Evolutionary conservation across 2,329 filamentous ascomycete species (phyloP).

Genomic region (Fusarium transvaalense): DNA sequence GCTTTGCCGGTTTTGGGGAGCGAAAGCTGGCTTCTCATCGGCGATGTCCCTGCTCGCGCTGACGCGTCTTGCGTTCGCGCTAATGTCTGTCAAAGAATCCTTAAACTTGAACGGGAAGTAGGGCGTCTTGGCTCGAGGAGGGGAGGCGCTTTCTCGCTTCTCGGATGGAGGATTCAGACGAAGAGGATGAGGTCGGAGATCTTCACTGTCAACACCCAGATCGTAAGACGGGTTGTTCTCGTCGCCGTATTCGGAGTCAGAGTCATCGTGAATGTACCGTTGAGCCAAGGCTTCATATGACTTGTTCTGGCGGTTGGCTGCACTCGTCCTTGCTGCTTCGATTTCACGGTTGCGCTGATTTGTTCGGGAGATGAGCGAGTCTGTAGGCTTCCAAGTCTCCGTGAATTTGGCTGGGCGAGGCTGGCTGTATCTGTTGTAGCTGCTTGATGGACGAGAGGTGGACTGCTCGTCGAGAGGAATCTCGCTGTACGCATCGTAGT

Average conservation of each 20-base stretch:
- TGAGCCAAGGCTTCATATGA: conserved; percentile 63
- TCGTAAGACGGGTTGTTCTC: conserved; percentile 52
- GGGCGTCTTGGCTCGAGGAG: conserved; percentile 37
- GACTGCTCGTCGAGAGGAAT: conserved; percentile 60
- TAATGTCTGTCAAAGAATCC: conserved; percentile 60
- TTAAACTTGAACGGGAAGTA: conserved; percentile 38
- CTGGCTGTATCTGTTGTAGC: conserved; percentile 46
- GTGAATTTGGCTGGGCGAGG: conserved; percentile 62
- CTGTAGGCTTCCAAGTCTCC: conserved; percentile 67
- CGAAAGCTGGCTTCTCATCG: conserved; percentile 52
- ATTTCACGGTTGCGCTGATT: conserved; percentile 64
- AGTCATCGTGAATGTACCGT: conserved; percentile 58
- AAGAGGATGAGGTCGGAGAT: conserved; percentile 65
- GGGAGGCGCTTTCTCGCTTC: conserved; percentile 26
- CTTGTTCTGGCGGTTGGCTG: conserved; percentile 51
- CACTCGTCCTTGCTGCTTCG: conserved; percentile 53
- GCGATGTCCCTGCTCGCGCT: conserved; percentile 61
- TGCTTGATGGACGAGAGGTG: conserved; percentile 46
- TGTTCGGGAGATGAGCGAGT: conserved; percentile 66
- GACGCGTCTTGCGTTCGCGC: conserved; percentile 58
- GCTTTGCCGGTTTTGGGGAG: conserved; percentile 51
- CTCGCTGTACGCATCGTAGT: conserved; percentile 63
- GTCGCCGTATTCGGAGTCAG: conserved; percentile 58
- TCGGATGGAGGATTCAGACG: conserved; percentile 60
- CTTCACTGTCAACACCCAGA: conserved; percentile 46